Conservation (phyloP, 192 early-diverging fungal species). For the Backusella westeae region DNA sequence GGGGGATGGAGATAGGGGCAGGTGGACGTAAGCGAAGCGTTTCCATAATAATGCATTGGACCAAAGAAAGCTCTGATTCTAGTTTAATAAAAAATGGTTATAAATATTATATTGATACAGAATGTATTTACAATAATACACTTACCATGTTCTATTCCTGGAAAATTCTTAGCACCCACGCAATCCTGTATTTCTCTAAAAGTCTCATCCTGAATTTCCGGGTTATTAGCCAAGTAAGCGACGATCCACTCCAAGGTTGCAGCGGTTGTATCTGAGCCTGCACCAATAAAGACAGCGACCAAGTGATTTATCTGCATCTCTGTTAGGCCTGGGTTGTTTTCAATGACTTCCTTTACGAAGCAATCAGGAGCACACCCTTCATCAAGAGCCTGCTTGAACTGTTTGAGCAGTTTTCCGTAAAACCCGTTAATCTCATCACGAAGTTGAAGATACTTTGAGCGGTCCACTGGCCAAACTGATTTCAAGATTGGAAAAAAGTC, state of each 20-base stretch:
- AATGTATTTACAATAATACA: background rate
- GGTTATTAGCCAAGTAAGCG: conserved; percentile 31
- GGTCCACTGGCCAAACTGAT: background rate
- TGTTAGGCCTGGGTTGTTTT: background rate
- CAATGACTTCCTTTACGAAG: conserved; percentile 31
- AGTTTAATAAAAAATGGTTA: background rate
- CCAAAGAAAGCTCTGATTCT: conserved; percentile 27
- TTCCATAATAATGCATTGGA: conserved; percentile 39
- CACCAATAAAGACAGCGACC: conserved; percentile 29
- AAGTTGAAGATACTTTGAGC: background rate
- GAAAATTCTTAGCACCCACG: conserved; percentile 28
- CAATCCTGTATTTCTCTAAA: conserved; percentile 28
- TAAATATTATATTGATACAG: background rate
- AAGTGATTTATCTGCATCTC: conserved; percentile 21
- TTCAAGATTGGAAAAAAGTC: conserved; percentile 39
- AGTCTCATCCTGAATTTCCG: conserved; percentile 30
- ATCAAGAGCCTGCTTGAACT: conserved; percentile 6
- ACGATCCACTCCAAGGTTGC: conserved; percentile 34
- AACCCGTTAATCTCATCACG: conserved; percentile 15
- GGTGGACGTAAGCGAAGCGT: conserved; percentile 30
- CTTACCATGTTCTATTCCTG: conserved; percentile 28
- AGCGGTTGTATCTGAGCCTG: conserved; percentile 36
- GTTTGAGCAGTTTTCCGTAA: conserved; percentile 22
- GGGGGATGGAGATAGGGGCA: conserved; percentile 32
- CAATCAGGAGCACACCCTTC: conserved; percentile 15